A percentile compares a stretch with the other conserved stretches of the same genome.
Conservation (phyloP, 345 rosid genomes). For the Mangifera indica region DNA sequence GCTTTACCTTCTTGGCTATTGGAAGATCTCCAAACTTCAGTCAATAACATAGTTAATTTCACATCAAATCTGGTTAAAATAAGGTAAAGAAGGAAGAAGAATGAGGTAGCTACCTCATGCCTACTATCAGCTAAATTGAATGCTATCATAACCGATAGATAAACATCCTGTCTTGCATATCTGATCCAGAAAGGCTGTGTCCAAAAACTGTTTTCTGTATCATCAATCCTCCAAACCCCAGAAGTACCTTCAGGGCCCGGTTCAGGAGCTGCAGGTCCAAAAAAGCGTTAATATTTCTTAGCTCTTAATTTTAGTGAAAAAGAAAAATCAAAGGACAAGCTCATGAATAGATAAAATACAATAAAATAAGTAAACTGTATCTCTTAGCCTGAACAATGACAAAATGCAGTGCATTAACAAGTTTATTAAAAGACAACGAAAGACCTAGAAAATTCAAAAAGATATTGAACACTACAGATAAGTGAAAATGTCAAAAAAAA, state of each 20-base stretch:
- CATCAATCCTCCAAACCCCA: slow-evolving; percentile 50
- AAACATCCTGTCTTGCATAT: slow-evolving; percentile 49
- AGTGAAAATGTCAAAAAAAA: too few relatives aligned
- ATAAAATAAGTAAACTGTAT: not conserved
- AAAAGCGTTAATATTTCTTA: not conserved
- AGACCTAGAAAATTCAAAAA: too few relatives aligned
- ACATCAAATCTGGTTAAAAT: not conserved
- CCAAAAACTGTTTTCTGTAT: slow-evolving; percentile 40
- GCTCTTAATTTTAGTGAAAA: not conserved
- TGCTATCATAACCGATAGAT: slow-evolving; percentile 40
- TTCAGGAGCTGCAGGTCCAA: slow-evolving; percentile 34
- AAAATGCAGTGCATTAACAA: not conserved
- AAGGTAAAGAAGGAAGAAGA: not conserved
- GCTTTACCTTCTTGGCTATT: not conserved
- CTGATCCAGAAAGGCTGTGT: slow-evolving; percentile 46
- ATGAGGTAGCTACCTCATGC: slow-evolving; percentile 29
- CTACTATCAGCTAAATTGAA: slow-evolving; percentile 28
- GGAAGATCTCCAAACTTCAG: slow-evolving; percentile 4
- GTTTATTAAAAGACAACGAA: not conserved
- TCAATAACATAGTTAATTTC: not conserved
- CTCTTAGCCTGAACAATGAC: not conserved
- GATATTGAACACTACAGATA: too few relatives aligned
- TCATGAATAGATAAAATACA: not conserved
- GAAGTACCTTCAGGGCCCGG: slow-evolving; percentile 27
- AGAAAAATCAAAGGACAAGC: not conserved